Base-by-base conservation (phyloP, 2,329 filamentous ascomycete species). In the Paracorniculantispora psalliotae region DNA sequence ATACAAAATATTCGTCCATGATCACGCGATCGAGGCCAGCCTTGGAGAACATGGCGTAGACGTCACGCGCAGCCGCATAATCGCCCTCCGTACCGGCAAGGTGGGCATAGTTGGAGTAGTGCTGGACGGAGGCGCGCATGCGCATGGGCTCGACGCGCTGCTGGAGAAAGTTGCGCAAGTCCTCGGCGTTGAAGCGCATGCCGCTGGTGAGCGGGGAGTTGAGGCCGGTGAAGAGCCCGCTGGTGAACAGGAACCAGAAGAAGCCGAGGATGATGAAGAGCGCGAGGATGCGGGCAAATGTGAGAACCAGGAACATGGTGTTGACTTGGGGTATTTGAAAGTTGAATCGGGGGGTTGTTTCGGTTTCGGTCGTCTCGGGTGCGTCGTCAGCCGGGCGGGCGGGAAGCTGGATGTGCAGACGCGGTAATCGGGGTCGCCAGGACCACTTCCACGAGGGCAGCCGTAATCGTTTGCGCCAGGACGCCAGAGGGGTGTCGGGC, bases 81-180 rank as follows among this genome's bases (percentile, higher is more conserved):
- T 96, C 93, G 50, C 94, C 94, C 75, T 96, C 88, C 3, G 92
- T 96, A n/a, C 94, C 94, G 2, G 91, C 94, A 62, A 97, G 81
- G 72, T 97, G 94, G 62, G 94, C 90, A 70, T 90, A 96, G 59
- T 83, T 83, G 4, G 91, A 93, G 63, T 93, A 85, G 68, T 92
- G 89, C 67, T 83, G 78, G 61, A 96, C 75, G 60, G 90, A 89
- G 43, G 90, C 86, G 63, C 85, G 82, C 70, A 94, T 88, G 53
- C 81, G 80, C 61, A 80, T 79, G 57, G 84, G 79, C 67, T 96
- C 88, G 64, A 96, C 83, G 66, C 85, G 85, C 51, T 81, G 79
- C 71, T 94, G 86, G 26, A 96, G 82, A 72, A 88, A 90, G 60
- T 83, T 79, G 59, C 91, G 85, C 60, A 97, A 85, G 62, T 86